Percentiles rank a stretch among this genome's conserved stretches.
Conservation (phyloP, 2,329 filamentous ascomycete species). For the Talaromyces amestolkiae region DNA sequence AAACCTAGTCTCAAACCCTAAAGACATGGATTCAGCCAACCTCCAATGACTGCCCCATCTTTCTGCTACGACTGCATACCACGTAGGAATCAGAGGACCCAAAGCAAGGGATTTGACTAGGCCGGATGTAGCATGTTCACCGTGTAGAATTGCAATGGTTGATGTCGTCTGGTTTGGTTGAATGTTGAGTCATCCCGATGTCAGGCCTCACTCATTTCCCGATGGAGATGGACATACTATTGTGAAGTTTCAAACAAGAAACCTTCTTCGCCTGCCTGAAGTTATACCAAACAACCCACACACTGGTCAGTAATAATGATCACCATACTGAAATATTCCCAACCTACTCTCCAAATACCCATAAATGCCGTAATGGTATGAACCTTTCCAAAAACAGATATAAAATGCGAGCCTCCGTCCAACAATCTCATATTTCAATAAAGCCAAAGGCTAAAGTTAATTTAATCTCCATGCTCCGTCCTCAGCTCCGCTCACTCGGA, state of each 20-base stretch:
- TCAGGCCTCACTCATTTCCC: background rate
- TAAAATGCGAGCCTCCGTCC: background rate
- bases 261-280: background rate
- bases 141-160: background rate
- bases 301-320: background rate
- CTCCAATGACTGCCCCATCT: background rate
- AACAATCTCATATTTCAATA: no score
- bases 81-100: background rate
- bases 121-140: background rate
- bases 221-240: background rate
- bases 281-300: background rate
- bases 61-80: background rate
- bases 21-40: background rate
- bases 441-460: background rate
- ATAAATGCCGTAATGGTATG: no score
- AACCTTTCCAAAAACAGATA: background rate
- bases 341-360: background rate
- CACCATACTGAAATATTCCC: background rate
- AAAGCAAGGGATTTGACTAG: constrained; percentile 4
- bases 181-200: background rate
- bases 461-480: background rate
- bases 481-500: background rate
- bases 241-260: background rate
- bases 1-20: background rate
- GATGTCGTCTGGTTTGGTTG: background rate